A percentile compares a stretch with the other conserved stretches of the same genome.
phyloP scores from a whole-genome alignment of 2,329 filamentous ascomycete genomes.

The Xylaria hypoxylon region DNA sequence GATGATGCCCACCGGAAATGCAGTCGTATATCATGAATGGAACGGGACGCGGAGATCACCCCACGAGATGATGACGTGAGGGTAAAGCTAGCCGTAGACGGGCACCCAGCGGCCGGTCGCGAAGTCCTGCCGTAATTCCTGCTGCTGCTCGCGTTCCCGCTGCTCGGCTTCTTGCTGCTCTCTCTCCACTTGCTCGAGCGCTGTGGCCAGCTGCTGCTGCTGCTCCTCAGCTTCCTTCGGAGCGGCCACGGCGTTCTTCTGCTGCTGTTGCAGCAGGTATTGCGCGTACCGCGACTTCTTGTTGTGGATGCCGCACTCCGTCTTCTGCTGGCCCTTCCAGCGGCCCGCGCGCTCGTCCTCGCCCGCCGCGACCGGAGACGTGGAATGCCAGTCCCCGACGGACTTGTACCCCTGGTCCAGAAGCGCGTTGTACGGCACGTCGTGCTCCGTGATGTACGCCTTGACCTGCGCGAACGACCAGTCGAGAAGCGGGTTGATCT shows the following conservation, averaged over 20 bases:
- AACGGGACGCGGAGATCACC: background rate
- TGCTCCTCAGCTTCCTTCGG: slow-evolving; percentile 42
- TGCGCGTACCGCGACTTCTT: slow-evolving; percentile 93
- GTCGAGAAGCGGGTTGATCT: slow-evolving; percentile 96
- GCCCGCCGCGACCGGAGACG: slow-evolving; percentile 85
- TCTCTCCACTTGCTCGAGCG: slow-evolving; percentile 34
- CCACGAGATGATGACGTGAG: background rate
- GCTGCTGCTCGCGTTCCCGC: slow-evolving; percentile 19
- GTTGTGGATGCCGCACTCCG: slow-evolving; percentile 99
- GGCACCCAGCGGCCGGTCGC: slow-evolving; percentile 27
- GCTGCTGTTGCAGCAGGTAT: slow-evolving; percentile 78
- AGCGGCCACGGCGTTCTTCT: slow-evolving; percentile 13
- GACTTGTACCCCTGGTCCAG: slow-evolving; percentile 98
- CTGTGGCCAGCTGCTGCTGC: slow-evolving; percentile 34
- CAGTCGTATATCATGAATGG: slow-evolving; percentile 31
- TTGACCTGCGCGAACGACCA: slow-evolving; percentile 94
- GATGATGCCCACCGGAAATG: slow-evolving; percentile 25
- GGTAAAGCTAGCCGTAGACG: slow-evolving; percentile 9
- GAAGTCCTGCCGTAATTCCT: slow-evolving; percentile 29
- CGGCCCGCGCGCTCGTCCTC: slow-evolving; percentile 96
- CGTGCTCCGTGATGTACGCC: slow-evolving; percentile 84
- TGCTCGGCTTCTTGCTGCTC: slow-evolving; percentile 30
- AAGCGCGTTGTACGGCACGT: slow-evolving; percentile 93
- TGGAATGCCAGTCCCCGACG: slow-evolving; percentile 98
- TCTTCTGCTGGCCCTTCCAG: slow-evolving; percentile 97